Conservation (phyloP, 305 asterid species). For the Petunia hybrid region DNA sequence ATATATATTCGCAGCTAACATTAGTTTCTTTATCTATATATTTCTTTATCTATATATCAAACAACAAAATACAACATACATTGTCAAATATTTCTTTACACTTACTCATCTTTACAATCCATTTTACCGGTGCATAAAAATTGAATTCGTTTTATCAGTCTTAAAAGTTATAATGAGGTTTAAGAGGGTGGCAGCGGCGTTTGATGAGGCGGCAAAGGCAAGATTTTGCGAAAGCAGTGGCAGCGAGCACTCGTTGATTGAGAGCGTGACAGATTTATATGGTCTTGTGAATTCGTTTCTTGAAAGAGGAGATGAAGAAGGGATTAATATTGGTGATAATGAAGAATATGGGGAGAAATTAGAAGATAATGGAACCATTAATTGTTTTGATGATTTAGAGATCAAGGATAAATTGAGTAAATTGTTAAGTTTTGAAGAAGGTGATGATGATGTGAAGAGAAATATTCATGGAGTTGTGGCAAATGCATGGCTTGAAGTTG, state of each 20-base stretch:
- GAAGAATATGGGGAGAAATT: neutral
- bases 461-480: constrained; percentile 51
- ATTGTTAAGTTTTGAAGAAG: constrained; percentile 39
- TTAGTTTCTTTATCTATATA: neutral
- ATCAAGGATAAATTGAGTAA: constrained; percentile 39
- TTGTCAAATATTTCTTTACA: neutral
- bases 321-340: neutral
- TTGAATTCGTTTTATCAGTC: neutral
- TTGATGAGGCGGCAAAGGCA: constrained; percentile 61
- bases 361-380: constrained; percentile 31
- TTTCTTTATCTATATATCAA: neutral
- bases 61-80: neutral
- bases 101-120: too few relatives aligned
- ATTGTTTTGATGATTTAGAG: constrained; percentile 37
- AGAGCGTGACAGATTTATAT: constrained; percentile 51
- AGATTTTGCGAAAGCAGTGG: constrained; percentile 79
- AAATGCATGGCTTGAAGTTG: constrained; percentile 42
- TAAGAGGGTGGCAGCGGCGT: constrained; percentile 62
- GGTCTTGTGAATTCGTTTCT: constrained; percentile 74
- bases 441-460: constrained; percentile 33
- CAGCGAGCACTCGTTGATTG: constrained; percentile 66
- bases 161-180: constrained; percentile 37
- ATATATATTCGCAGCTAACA: neutral
- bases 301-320: constrained; percentile 52
- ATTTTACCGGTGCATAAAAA: neutral